Base-by-base conservation (phyloP, 2,329 filamentous ascomycete genomes). In the Phialophora tarda region DNA sequence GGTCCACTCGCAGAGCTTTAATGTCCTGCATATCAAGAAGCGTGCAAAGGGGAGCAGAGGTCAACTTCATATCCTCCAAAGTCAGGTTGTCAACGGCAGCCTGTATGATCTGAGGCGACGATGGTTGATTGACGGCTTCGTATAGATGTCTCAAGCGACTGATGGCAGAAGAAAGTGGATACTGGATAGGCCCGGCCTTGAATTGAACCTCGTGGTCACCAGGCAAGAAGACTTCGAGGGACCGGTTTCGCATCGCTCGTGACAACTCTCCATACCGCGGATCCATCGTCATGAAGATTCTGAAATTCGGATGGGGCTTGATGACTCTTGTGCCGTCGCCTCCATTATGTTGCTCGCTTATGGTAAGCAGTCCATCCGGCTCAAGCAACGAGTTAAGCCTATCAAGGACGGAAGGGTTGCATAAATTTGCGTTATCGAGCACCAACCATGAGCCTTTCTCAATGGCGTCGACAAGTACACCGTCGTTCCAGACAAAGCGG, bases 341-440 rank as follows among this genome's bases (percentile, higher is more conserved):
- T 74, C 94, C 88, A 10, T 88, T 86, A 64, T 91, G 92, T 76
- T 98, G 93, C 77, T 99, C 95, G 73, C 97, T 98, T 76, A 99
- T 90, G 73, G 91, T 92, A 24, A 99, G 82, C 69, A 88, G 89
- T 0, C 95, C 95, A 74, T 93, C 89, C 0, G 93, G 93, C 76
- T 99, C 95, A 7, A 98, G 89, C 8, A 99, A 82, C 0, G 95
- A 98, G 77, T 99, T 99, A 59, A 99, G 82, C 68, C 96, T 87
- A 78, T 99, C 95, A 10, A 99, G 85, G 0, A 99, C 95, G 6
- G 94, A 97, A 26, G 94, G 90, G 74, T 91, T 97, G 80, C 96
- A 99, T 64, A 99, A 85, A 74, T 99, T 99, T 67, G 96, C 95
- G 78, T 99, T 97, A 78, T 99, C 95, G 24, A 99, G 87, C 11